Evolutionary conservation across 495 filamentous ascomycete genomes (phyloP).

Genomic region (Penicillium antarcticum): DNA sequence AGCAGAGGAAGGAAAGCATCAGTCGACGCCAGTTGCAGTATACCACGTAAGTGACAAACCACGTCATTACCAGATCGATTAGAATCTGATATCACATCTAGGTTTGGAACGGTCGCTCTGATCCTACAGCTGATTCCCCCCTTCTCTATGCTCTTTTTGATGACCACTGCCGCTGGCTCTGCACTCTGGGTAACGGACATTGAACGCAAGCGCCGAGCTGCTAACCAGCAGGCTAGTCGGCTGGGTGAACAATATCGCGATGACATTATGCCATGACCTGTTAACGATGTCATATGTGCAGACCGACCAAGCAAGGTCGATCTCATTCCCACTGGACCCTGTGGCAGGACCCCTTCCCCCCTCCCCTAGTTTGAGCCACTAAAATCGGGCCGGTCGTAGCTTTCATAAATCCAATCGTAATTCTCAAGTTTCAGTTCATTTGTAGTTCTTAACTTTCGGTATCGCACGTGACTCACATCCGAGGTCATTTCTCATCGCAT

Average conservation of each 20-base stretch:
- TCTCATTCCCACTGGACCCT: not conserved
- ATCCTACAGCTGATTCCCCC: slow-evolving; percentile 60
- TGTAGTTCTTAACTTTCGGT: not conserved
- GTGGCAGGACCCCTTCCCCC: not conserved
- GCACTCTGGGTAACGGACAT: slow-evolving; percentile 61
- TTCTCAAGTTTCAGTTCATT: not conserved
- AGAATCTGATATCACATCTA: slow-evolving; percentile 15
- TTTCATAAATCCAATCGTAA: not conserved
- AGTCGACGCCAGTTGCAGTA: slow-evolving; percentile 53
- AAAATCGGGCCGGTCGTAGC: not conserved
- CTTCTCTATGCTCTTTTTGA: slow-evolving; percentile 63
- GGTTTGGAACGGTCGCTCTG: slow-evolving; percentile 60
- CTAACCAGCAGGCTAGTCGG: slow-evolving; percentile 19
- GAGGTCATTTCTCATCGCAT: not conserved
- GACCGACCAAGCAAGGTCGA: not conserved
- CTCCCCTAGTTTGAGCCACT: not conserved
- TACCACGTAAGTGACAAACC: slow-evolving; percentile 49
- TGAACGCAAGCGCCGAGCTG: slow-evolving; percentile 43
- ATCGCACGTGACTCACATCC: slow-evolving; percentile 5
- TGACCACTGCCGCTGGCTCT: slow-evolving; percentile 61
- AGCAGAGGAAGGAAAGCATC: slow-evolving; percentile 54
- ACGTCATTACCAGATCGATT: not conserved
- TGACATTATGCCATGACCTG: slow-evolving; percentile 22
- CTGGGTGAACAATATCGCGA: slow-evolving; percentile 33
- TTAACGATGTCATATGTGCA: not conserved